These are phyloP conservation scores for Verticillium zaregamsianum DNA, from an alignment of 2,329 filamentous ascomycete genomes.

Conservation along the genomic window DNA sequence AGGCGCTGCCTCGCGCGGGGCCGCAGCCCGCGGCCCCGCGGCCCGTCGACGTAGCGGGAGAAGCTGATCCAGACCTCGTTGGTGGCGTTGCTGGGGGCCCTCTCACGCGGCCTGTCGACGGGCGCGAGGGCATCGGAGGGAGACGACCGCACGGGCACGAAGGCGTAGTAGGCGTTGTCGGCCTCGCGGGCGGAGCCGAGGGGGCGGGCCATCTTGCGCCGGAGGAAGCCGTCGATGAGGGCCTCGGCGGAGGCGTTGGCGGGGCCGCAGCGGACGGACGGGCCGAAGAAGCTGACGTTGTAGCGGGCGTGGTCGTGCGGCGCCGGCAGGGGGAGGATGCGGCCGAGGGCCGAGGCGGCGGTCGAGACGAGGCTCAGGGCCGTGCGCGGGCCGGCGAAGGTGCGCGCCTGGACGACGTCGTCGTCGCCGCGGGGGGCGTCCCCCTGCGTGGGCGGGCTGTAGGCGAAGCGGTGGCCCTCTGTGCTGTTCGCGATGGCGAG, in stretches of 20 bases:
- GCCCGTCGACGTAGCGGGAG: not conserved
- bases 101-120: not conserved
- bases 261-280: not conserved
- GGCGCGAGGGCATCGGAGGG: not conserved
- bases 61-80: constrained; percentile 7
- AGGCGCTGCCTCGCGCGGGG: not conserved
- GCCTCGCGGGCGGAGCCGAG: constrained; percentile 1
- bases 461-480: constrained; percentile 1
- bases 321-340: not conserved
- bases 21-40: not conserved
- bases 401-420: not conserved
- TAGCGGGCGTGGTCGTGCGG: constrained; percentile 2
- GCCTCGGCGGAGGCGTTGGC: not conserved
- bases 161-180: constrained; percentile 5
- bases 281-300: constrained; percentile 1
- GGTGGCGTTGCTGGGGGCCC: not conserved
- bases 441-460: constrained; percentile 1
- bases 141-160: not conserved
- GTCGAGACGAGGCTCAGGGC: constrained; percentile 1
- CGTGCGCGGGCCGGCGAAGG: constrained; percentile 3
- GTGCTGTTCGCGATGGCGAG: not conserved
- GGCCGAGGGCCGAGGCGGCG: constrained; percentile 1
- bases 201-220: not conserved
- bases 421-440: not conserved
- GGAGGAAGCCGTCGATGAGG: constrained; percentile 2